Base-by-base conservation (phyloP, 2,329 filamentous ascomycete genomes). In the Arthrobotrys musiformis region DNA sequence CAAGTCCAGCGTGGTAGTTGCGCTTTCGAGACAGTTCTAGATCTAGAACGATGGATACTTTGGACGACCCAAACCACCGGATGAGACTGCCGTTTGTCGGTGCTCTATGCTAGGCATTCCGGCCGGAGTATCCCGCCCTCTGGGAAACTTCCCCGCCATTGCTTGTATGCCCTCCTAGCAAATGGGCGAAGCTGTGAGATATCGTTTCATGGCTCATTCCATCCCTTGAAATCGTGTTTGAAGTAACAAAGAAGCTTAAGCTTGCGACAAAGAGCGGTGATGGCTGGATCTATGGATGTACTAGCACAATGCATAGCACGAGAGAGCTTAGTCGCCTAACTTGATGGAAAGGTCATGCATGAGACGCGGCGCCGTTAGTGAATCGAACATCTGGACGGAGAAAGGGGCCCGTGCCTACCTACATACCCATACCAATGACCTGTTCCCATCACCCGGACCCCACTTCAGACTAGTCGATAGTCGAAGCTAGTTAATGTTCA, bases 121-220 rank as follows among this genome's bases (percentile, higher is more conserved):
- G 24, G 13, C 48, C 11, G 22, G n/a, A n/a, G n/a, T n/a, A n/a
- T n/a, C n/a, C n/a, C n/a, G n/a, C n/a, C n/a, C n/a, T n/a, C n/a
- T n/a, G n/a, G n/a, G 26, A 26, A 52, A 52, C 48, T 15, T 15
- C 17, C 48, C 50, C 50, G 50, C 50, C 50, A 56, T n/a, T n/a
- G n/a, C 50, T 56, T 8, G 15, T 30, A 35, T 35, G 22, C 50
- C n/a, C n/a, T n/a, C n/a, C n/a, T n/a, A n/a, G 28, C 50, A n/a
- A 19, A 19, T 4, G 7, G 50, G 37, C 6, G 28, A n/a, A 22
- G 50, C 37, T 17, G 30, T n/a, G 4, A 56, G 30, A 56, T 17
- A 56, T n/a, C 26, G 24, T 30, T n/a, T 17, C 11, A 30, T 30
- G 50, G 28, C 28, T 56, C 7, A 13, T 19, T 35, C 28, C 17